A percentile compares a stretch with the other conserved stretches of the same genome.
These are phyloP conservation scores for Paracorniculantispora psalliotae DNA, from an alignment of 2,329 filamentous ascomycete species.

Conservation along the genomic window DNA sequence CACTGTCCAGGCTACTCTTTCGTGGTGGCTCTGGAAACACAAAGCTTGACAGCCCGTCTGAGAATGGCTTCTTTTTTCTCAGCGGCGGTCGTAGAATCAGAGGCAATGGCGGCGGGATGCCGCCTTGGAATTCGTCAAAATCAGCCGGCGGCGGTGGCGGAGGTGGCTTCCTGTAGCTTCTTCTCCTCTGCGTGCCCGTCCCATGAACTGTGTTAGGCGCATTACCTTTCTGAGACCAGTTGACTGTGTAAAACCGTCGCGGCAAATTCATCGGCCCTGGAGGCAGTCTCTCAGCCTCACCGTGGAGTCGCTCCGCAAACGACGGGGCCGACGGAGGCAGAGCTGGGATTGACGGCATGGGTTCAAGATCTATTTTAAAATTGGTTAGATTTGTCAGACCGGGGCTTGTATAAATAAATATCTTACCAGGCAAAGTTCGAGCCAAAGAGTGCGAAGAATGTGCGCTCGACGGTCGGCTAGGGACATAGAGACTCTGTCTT, in stretches of 20 bases:
- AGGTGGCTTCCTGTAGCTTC: slow-evolving; percentile 15
- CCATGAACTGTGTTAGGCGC: slow-evolving; percentile 26
- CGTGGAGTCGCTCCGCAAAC: slow-evolving; percentile 51
- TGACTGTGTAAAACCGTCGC: slow-evolving; percentile 24
- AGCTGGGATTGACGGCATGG: slow-evolving; percentile 53
- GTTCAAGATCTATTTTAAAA: slow-evolving; percentile 29
- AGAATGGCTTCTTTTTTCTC: slow-evolving; percentile 64
- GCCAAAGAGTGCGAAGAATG: slow-evolving; percentile 41
- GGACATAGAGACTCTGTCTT: slow-evolving; percentile 53
- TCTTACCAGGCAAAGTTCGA: slow-evolving; percentile 28
- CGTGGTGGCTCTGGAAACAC: slow-evolving; percentile 42
- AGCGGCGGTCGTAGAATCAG: slow-evolving; percentile 55
- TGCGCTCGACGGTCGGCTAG: slow-evolving; percentile 49
- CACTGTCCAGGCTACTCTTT: slow-evolving; percentile 41
- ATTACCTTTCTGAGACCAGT: too few species aligned
- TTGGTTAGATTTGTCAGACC: background rate
- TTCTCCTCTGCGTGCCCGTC: background rate
- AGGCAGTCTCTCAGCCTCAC: slow-evolving; percentile 35
- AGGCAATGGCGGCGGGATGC: slow-evolving; percentile 49
- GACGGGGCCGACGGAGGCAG: slow-evolving; percentile 53
- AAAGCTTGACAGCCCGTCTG: slow-evolving; percentile 53
- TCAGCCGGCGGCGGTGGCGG: background rate
- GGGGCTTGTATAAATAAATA: too few species aligned
- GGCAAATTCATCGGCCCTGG: slow-evolving; percentile 23
- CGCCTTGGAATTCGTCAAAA: background rate